A percentile compares a stretch with the other conserved stretches of the same genome.
These are phyloP conservation scores for Carallia pectinifolia DNA, from an alignment of 345 rosid species.

Conservation along the genomic window DNA sequence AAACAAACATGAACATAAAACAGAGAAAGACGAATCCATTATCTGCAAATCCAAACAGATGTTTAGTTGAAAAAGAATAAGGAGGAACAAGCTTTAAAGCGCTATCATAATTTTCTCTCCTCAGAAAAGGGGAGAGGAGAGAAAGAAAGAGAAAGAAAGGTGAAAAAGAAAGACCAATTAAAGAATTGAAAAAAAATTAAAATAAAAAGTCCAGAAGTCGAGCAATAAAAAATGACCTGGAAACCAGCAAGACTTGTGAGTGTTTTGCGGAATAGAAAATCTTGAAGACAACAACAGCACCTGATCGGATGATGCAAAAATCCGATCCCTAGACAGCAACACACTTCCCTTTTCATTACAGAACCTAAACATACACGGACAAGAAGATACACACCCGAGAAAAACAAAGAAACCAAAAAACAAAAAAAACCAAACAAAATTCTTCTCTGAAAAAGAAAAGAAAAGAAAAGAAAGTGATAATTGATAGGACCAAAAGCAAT, in stretches of 20 bases:
- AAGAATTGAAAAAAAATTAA: conserved; percentile 9
- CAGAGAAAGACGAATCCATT: conserved; percentile 22
- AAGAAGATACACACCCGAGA: conserved; percentile 5
- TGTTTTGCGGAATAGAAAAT: conserved; percentile 50
- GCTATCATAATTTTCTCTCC: conserved; percentile 23
- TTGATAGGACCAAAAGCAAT: conserved; percentile 30
- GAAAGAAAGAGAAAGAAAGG: conserved; percentile 13
- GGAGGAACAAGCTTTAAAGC: conserved; percentile 15
- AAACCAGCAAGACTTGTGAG: conserved; percentile 50
- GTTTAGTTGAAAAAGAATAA: background rate
- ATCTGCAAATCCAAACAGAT: conserved; percentile 32
- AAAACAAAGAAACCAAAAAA: background rate
- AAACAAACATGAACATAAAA: conserved; percentile 2
- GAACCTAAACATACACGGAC: conserved; percentile 12
- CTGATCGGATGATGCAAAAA: conserved; percentile 39
- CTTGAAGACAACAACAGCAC: conserved; percentile 41
- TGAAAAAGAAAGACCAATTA: conserved; percentile 13
- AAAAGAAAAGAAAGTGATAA: conserved; percentile 23
- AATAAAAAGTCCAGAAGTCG: conserved; percentile 17
- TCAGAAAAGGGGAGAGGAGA: background rate
- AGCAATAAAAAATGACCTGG: conserved; percentile 49
- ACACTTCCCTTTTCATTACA: conserved; percentile 31
- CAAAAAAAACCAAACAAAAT: background rate
- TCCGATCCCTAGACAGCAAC: conserved; percentile 37
- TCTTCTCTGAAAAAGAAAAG: too few relatives aligned